A percentile compares a stretch with the other conserved stretches of the same genome.
phyloP scores from a whole-genome alignment of 306 rosid species.

The Medicago lupulina region DNA sequence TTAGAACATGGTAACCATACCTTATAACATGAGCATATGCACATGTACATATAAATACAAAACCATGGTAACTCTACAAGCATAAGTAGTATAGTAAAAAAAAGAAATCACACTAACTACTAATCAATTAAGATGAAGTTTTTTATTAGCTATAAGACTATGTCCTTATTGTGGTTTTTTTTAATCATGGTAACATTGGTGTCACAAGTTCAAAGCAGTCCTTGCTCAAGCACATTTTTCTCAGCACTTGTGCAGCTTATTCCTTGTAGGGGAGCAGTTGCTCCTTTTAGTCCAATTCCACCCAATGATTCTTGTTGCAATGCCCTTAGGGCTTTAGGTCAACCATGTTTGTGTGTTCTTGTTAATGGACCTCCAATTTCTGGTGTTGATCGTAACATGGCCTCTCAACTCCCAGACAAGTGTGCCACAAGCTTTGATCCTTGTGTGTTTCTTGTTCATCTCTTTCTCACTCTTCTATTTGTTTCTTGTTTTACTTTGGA shows the following conservation, averaged over 20 bases:
- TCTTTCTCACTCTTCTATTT: not conserved
- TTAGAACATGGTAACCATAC: conserved; percentile 49
- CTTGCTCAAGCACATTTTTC: conserved; percentile 77
- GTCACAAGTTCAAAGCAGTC: conserved; percentile 47
- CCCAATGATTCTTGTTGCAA: conserved; percentile 77
- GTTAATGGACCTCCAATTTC: conserved; percentile 80
- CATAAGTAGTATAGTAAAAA: not conserved
- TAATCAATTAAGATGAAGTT: conserved; percentile 48
- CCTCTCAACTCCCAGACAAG: conserved; percentile 76
- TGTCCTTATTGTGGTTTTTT: conserved; percentile 44
- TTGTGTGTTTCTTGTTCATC: conserved; percentile 48
- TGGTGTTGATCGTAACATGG: conserved; percentile 87
- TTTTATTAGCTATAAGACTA: conserved; percentile 7
- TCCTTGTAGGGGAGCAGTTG: conserved; percentile 84
- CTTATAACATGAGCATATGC: conserved; percentile 38
- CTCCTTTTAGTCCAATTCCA: conserved; percentile 74
- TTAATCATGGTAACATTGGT: conserved; percentile 41
- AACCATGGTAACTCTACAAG: conserved; percentile 5
- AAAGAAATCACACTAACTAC: too few relatives aligned
- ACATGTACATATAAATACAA: conserved; percentile 44
- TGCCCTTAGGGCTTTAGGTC: conserved; percentile 75
- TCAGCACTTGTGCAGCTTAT: conserved; percentile 80
- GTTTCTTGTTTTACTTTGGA: too few relatives aligned
- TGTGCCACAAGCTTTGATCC: conserved; percentile 77
- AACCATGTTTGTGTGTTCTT: conserved; percentile 80